These are phyloP conservation scores for Acacia confusa DNA, from an alignment of 306 rosid genomes.

Conservation along the genomic window DNA sequence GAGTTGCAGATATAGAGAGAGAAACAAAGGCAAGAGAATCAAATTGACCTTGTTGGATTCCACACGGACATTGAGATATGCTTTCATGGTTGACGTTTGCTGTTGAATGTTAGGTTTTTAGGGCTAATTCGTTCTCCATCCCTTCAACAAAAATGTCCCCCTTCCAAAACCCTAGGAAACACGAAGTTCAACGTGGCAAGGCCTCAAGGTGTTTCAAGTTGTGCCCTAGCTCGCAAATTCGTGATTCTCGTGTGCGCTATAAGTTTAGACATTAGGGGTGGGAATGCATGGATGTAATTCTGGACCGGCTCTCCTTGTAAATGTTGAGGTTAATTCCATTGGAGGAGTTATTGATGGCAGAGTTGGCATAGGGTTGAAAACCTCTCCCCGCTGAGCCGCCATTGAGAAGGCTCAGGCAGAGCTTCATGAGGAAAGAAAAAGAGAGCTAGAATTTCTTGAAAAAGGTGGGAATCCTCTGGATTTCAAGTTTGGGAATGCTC, in stretches of 20 bases:
- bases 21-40: slow-evolving; percentile 28
- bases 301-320: slow-evolving; percentile 84
- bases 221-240: slow-evolving; percentile 64
- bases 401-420: slow-evolving; percentile 94
- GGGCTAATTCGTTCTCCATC: slow-evolving; percentile 53
- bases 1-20: slow-evolving; percentile 32
- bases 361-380: slow-evolving; percentile 88
- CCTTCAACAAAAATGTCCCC: slow-evolving; percentile 33
- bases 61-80: slow-evolving; percentile 32
- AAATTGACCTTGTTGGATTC: slow-evolving; percentile 38
- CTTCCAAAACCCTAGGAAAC: slow-evolving; percentile 91
- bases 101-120: slow-evolving; percentile 39
- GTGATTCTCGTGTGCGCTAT: slow-evolving; percentile 30
- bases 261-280: slow-evolving; percentile 56
- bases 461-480: slow-evolving; percentile 98
- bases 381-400: slow-evolving; percentile 92
- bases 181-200: slow-evolving; percentile 38
- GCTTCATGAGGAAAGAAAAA: slow-evolving; percentile 96
- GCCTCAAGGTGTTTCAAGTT: slow-evolving; percentile 23
- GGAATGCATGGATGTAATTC: slow-evolving; percentile 92
- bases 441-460: slow-evolving; percentile 95
- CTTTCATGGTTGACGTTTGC: slow-evolving; percentile 70
- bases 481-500: slow-evolving; percentile 79
- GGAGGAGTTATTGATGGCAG: slow-evolving; percentile 99
- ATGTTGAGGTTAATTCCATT: slow-evolving; percentile 99